Evolutionary conservation across 164 flowering plant genomes (phyloP), one percentile per base, ranked within the genome.

Genomic region (Stephania japonica): DNA sequence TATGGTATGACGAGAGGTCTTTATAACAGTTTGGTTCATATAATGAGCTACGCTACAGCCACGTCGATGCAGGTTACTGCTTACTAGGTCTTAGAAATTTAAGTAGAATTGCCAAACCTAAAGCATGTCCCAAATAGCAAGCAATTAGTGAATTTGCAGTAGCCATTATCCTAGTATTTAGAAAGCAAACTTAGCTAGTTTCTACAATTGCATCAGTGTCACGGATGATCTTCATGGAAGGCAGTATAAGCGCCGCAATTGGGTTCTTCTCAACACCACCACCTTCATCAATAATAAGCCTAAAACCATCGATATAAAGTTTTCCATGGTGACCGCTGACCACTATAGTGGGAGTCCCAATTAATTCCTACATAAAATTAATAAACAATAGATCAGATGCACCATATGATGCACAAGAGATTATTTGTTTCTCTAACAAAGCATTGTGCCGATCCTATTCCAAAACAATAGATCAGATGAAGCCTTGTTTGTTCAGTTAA

Each of bases 241-340:
- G 97, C 59, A 94, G 95, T 73, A 91, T 80, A 44, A 94, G 70
- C 12, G 97, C 97, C 73, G 97, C 97, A 67, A 94, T 77, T 5
- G 98, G 97, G 2, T 83, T 89, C 23, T 80, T 32, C 80, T 80
- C 81, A 0, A 78, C 23, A 44, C 99, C 99, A 19, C 98, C 97
- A 78, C 93, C 86, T 80, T 90, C 89, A 78, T 94, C 99, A 26
- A 92, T 88, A 16, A 94, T 85, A 78, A 94, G 77, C 70, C 99
- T 85, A 65, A 91, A 85, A 59, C 92, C 99, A 32, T 94, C 92
- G 56, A 91, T 82, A 70, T 86, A 84, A 78, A 94, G 91, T 74
- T 89, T 85, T 16, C 89, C 99, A 81, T 92, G 98, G 84, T 94
- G 98, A 72, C 98, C 99, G 41, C 99, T 94, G n/a, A 94, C 91